Percentiles rank a stretch among this genome's conserved stretches.
phyloP scores from a whole-genome alignment of 805 yeast genomes.

The Kuraishia hungarica region DNA sequence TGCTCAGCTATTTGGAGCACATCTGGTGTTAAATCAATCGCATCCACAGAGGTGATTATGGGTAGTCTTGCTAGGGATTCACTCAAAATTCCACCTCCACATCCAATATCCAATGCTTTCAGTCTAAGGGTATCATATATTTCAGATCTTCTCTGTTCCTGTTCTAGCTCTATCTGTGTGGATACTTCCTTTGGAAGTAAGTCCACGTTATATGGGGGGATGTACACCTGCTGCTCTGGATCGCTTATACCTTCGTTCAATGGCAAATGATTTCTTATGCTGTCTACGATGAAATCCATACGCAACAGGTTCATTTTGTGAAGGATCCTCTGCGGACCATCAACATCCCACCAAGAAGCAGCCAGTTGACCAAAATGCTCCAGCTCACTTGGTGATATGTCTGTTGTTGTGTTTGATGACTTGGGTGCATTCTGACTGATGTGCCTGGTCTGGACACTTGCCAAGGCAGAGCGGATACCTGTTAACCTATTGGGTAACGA shows the following conservation, averaged over 20 bases:
- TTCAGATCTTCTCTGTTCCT: constrained; percentile 34
- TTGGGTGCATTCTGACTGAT: background rate
- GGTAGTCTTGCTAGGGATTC: constrained; percentile 80
- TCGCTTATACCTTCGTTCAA: constrained; percentile 30
- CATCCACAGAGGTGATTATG: constrained; percentile 56
- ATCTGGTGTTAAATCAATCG: constrained; percentile 79
- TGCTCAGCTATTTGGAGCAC: constrained; percentile 71
- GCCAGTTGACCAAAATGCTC: constrained; percentile 83
- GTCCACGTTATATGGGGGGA: constrained; percentile 71
- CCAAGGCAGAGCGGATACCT: too few species aligned
- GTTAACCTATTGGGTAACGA: too few species aligned
- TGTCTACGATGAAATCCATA: constrained; percentile 75
- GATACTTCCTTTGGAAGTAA: constrained; percentile 54
- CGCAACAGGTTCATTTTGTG: constrained; percentile 91
- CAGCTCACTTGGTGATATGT: constrained; percentile 54
- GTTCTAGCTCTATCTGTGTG: constrained; percentile 37
- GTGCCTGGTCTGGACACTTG: background rate
- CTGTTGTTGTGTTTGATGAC: background rate
- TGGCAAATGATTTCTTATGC: constrained; percentile 35
- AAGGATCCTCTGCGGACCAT: constrained; percentile 87
- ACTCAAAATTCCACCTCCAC: constrained; percentile 95
- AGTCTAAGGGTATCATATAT: constrained; percentile 28
- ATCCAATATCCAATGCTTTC: constrained; percentile 79
- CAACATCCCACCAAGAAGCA: constrained; percentile 95
- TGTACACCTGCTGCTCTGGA: constrained; percentile 41